A percentile compares a stretch with the other conserved stretches of the same genome.
phyloP scores from a whole-genome alignment of 1,284 basidiomycete genomes.

The Earliella scabrosa region DNA sequence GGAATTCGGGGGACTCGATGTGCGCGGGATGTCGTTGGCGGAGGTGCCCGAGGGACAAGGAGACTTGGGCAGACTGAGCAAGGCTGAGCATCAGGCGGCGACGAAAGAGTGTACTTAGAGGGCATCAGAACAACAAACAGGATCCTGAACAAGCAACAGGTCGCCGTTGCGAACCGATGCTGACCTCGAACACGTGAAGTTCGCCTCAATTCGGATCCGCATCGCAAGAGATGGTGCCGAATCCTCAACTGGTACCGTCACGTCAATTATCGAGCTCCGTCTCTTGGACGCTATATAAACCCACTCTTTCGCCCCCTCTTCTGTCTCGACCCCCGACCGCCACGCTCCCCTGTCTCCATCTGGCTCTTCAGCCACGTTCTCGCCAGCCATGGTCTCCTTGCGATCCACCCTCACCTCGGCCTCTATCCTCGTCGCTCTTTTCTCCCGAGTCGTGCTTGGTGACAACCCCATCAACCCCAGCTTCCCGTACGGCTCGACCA shows the following conservation, averaged over 20 bases:
- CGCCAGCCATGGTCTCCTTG: slow-evolving; percentile 26
- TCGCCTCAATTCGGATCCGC: neutral
- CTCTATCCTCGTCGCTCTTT: slow-evolving; percentile 22
- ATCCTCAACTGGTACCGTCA: neutral
- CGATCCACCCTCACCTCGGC: slow-evolving; percentile 17
- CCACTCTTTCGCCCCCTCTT: slow-evolving; percentile 2
- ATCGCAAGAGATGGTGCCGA: neutral
- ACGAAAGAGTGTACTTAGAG: too few relatives aligned
- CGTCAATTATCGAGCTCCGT: slow-evolving; percentile 6
- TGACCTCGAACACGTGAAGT: neutral
- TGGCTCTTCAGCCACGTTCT: slow-evolving; percentile 3
- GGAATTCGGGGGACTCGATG: neutral
- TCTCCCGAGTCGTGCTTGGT: slow-evolving; percentile 23
- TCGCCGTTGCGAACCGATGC: too few relatives aligned
- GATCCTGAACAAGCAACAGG: too few relatives aligned
- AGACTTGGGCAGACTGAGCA: too few relatives aligned
- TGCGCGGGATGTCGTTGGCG: too few relatives aligned
- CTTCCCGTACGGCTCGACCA: slow-evolving; percentile 59
- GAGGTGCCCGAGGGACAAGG: too few relatives aligned
- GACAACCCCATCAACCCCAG: slow-evolving; percentile 42
- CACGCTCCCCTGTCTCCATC: neutral
- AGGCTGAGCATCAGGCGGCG: too few relatives aligned
- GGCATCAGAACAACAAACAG: too few relatives aligned
- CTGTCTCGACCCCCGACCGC: slow-evolving; percentile 4
- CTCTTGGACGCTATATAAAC: slow-evolving; percentile 10